Conservation (phyloP, 768 basidiomycete genomes). For the Mycena albidolilacea region DNA sequence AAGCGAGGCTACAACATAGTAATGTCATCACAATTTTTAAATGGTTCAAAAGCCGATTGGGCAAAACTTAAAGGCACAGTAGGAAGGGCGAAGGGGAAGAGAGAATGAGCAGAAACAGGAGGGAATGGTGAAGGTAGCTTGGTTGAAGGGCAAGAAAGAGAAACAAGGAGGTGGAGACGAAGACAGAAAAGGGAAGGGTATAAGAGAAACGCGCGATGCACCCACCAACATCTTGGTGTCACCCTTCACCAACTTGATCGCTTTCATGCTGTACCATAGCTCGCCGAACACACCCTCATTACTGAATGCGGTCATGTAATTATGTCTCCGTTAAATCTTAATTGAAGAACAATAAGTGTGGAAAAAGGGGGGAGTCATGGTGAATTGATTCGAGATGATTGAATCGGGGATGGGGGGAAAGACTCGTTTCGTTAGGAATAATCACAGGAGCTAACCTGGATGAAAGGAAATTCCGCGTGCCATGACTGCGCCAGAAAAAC, state of each 20-base stretch:
- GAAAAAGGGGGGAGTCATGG: neutral
- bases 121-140: no score
- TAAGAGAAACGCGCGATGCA: neutral
- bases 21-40: neutral
- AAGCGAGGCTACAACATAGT: constrained; percentile 5
- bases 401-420: neutral
- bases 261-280: constrained; percentile 80
- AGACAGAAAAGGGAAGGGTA: neutral
- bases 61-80: neutral
- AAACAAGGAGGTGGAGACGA: no score
- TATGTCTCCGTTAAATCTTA: constrained; percentile 45
- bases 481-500: no score
- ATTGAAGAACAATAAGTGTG: no score
- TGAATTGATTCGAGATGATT: neutral
- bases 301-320: constrained; percentile 70
- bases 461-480: no score
- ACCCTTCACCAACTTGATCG: constrained; percentile 69
- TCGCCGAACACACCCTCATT: constrained; percentile 83
- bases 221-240: constrained; percentile 73
- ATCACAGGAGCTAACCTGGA: no score
- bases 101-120: no score
- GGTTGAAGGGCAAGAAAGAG: no score
- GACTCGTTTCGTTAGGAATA: neutral
- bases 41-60: neutral
- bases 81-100: neutral